Evolutionary conservation across 805 yeast genomes (phyloP).

Genomic region (Saturnispora besseyi): DNA sequence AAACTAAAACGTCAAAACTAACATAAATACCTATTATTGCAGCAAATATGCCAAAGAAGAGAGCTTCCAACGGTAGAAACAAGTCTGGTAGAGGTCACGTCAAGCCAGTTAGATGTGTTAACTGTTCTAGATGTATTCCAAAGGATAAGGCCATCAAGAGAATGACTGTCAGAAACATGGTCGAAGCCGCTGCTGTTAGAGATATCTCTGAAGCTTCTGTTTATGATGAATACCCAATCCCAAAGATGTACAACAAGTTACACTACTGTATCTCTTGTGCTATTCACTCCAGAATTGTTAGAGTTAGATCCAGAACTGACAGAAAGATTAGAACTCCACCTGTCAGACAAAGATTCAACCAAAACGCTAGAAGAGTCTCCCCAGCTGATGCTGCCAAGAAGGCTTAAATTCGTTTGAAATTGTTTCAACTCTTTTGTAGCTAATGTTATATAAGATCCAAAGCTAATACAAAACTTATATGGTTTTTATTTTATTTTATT

Average conservation of each 20-base stretch:
- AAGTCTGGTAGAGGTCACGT: conserved; percentile 99
- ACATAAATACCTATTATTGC: neutral
- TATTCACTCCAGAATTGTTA: conserved; percentile 98
- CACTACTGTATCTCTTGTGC: conserved; percentile 99
- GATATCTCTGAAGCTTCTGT: conserved; percentile 99
- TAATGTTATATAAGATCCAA: conserved; percentile 2
- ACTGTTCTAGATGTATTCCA: conserved; percentile 99
- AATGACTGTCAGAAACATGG: conserved; percentile 99
- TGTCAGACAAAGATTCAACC: conserved; percentile 95
- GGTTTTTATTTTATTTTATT: neutral
- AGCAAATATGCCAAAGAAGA: conserved; percentile 96
- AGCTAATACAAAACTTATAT: neutral
- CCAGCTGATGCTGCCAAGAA: conserved; percentile 97
- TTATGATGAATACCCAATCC: conserved; percentile 97
- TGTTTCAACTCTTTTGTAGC: conserved; percentile 1
- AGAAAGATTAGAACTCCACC: conserved; percentile 99
- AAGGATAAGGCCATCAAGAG: conserved; percentile 99
- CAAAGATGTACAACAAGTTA: conserved; percentile 98
- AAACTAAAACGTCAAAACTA: neutral
- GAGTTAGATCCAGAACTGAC: conserved; percentile 98
- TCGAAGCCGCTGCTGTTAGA: conserved; percentile 99
- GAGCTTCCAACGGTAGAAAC: conserved; percentile 99
- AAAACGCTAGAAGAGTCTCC: conserved; percentile 83
- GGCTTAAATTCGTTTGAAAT: conserved; percentile 36
- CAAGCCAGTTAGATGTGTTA: conserved; percentile 98